Conservation (phyloP, 371 early-diverging fungal species). For the Zancudomyces culisetae region DNA sequence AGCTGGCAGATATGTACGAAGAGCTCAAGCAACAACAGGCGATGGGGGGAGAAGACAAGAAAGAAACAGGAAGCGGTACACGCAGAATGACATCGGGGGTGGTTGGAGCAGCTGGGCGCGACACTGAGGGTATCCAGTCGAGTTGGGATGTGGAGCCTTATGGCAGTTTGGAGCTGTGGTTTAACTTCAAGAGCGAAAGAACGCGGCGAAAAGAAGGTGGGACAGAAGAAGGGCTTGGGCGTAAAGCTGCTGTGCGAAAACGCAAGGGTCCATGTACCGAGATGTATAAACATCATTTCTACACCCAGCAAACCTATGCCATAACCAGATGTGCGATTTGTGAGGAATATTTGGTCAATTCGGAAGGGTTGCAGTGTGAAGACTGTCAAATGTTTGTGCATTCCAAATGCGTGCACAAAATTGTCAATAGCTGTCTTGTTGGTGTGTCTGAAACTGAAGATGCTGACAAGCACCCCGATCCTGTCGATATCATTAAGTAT, state of each 20-base stretch:
- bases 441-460: conserved; percentile 29
- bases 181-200: conserved; percentile 46
- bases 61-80: background rate
- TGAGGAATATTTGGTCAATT: conserved; percentile 69
- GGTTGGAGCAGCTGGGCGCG: conserved; percentile 5
- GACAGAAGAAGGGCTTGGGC: conserved; percentile 50
- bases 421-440: conserved; percentile 80
- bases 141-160: conserved; percentile 85
- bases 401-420: conserved; percentile 60
- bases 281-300: conserved; percentile 78
- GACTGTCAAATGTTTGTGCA: conserved; percentile 90
- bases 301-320: conserved; percentile 61
- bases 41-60: conserved; percentile 11
- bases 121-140: conserved; percentile 38
- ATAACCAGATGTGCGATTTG: conserved; percentile 90
- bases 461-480: conserved; percentile 2
- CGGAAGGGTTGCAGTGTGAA: conserved; percentile 76
- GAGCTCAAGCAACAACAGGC: conserved; percentile 45
- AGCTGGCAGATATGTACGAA: conserved; percentile 56
- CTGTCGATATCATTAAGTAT: conserved; percentile 46
- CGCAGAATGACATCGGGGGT: background rate
- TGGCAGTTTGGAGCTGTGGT: conserved; percentile 57
- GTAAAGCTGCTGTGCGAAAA: conserved; percentile 77
- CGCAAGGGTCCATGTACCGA: conserved; percentile 46
- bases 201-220: conserved; percentile 27